A percentile compares a stretch with the other conserved stretches of the same genome.
Evolutionary conservation across 139 green algal genomes (phyloP).

Genomic region (Picochlorum sp.): DNA sequence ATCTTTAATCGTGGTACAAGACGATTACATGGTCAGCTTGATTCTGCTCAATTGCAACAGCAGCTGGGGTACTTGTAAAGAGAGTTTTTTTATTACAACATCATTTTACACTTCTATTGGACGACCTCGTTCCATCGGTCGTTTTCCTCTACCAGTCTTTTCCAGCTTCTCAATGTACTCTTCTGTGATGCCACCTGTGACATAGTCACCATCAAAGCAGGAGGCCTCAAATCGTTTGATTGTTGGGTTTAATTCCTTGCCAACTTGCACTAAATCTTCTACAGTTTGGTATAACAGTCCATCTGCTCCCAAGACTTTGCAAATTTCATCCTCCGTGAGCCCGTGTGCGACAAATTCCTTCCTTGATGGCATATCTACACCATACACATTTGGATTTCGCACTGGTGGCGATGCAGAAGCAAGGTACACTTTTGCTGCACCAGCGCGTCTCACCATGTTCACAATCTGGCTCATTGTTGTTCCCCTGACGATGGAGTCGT

Average conservation of each 20-base stretch:
- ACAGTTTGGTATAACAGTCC: conserved; percentile 89
- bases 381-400: conserved; percentile 96
- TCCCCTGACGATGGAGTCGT: conserved; percentile 97
- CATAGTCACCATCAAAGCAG: conserved; percentile 86
- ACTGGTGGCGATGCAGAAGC: conserved; percentile 87
- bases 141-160: conserved; percentile 36
- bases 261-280: conserved; percentile 65
- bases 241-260: conserved; percentile 65
- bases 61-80: conserved; percentile 18
- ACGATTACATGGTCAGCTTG: conserved; percentile 42
- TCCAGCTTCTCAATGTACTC: conserved; percentile 74
- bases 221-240: conserved; percentile 86
- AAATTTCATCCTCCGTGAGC: conserved; percentile 68
- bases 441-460: conserved; percentile 84
- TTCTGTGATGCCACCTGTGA: conserved; percentile 73
- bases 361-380: conserved; percentile 92
- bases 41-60: conserved; percentile 36
- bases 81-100: no score
- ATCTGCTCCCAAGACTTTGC: conserved; percentile 72
- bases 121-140: conserved; percentile 1
- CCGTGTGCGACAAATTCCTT: conserved; percentile 89
- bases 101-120: background rate
- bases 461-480: conserved; percentile 97
- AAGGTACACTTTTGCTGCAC: conserved; percentile 93
- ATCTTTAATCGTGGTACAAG: conserved; percentile 40